These are phyloP conservation scores for Dissophora ornata DNA, from an alignment of 192 early-diverging fungal genomes.

Conservation along the genomic window DNA sequence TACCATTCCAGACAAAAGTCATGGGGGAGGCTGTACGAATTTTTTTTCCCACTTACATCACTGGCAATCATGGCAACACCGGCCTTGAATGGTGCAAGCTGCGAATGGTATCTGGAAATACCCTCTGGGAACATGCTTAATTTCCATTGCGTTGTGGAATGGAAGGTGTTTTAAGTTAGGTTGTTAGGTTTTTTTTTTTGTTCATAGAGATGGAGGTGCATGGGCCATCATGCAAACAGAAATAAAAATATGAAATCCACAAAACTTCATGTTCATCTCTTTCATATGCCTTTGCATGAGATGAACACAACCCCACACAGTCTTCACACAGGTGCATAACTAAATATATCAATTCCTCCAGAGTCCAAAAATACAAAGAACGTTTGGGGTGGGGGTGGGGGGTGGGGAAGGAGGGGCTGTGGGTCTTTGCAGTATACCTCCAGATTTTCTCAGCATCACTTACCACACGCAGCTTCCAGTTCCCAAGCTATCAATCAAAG, in stretches of 20 bases:
- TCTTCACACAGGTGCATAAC: too few species aligned
- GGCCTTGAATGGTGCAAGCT: slow-evolving; percentile 52
- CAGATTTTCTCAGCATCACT: neutral
- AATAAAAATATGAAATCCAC: too few species aligned
- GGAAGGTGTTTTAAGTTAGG: slow-evolving; percentile 2
- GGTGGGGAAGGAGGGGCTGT: too few species aligned
- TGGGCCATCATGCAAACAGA: neutral
- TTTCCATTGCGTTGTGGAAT: neutral
- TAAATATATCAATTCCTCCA: too few species aligned
- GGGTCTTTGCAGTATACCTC: too few species aligned
- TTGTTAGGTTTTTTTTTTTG: neutral
- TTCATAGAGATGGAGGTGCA: neutral
- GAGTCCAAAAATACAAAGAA: too few species aligned
- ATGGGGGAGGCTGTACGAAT: too few species aligned
- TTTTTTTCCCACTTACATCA: slow-evolving; percentile 55
- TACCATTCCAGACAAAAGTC: too few species aligned
- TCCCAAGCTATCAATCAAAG: slow-evolving; percentile 34
- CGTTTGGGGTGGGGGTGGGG: too few species aligned
- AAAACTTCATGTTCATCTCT: too few species aligned
- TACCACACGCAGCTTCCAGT: slow-evolving; percentile 46
- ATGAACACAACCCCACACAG: neutral
- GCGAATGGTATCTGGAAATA: slow-evolving; percentile 51
- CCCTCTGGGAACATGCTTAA: slow-evolving; percentile 57
- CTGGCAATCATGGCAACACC: slow-evolving; percentile 57
- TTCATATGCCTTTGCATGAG: neutral